A percentile compares a stretch with the other conserved stretches of the same genome.
Conservation (phyloP, 2,329 filamentous ascomycete species). For the Colletotrichum ledebouriae region DNA sequence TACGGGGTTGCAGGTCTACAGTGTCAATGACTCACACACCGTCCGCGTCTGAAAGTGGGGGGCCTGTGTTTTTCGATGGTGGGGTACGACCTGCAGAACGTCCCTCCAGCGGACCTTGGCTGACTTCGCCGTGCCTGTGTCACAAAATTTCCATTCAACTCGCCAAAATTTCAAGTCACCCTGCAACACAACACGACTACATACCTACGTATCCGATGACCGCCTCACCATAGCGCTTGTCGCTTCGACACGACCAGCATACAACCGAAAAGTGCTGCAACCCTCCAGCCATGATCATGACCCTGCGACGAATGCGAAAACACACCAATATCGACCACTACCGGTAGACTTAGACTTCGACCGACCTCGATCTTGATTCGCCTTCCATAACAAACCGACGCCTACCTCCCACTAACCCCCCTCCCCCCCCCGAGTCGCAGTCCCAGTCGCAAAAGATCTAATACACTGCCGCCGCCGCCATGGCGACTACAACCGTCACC, state of each 20-base stretch:
- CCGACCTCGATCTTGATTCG: conserved; percentile 28
- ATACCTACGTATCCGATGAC: not conserved
- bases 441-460: not conserved
- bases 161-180: conserved; percentile 12
- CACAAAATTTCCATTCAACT: conserved; percentile 33
- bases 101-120: conserved; percentile 29
- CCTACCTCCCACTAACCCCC: not conserved
- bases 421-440: not conserved
- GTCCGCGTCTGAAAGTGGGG: conserved; percentile 19
- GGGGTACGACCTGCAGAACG: conserved; percentile 41
- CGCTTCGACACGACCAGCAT: not conserved
- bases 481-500: conserved; percentile 47
- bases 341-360: conserved; percentile 36
- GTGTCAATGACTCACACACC: not conserved
- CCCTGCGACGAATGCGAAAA: conserved; percentile 38
- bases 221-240: conserved; percentile 1
- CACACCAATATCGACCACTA: conserved; percentile 23
- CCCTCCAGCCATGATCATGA: conserved; percentile 34
- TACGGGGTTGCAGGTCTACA: not conserved
- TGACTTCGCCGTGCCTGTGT: conserved; percentile 25
- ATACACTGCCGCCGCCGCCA: conserved; percentile 5
- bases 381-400: not conserved
- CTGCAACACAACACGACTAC: not conserved
- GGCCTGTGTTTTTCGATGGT: conserved; percentile 39
- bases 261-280: not conserved